A percentile compares a stretch with the other conserved stretches of the same genome.
phyloP scores from a whole-genome alignment of 2,329 filamentous ascomycete species.

The Alternaria alternata region DNA sequence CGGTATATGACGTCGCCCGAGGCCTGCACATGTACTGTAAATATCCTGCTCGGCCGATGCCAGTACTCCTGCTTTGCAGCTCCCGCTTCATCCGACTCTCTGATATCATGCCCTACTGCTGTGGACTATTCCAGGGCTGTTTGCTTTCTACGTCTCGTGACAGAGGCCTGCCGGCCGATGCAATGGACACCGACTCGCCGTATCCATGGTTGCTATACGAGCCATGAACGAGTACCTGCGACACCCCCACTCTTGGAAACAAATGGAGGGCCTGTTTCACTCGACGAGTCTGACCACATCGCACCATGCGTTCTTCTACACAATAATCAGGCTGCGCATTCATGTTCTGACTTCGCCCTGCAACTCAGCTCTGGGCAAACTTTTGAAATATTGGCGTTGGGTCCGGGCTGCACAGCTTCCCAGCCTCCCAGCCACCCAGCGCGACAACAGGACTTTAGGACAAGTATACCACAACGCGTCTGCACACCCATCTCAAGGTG shows the following conservation, averaged over 20 bases:
- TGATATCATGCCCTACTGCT: slow-evolving; percentile 1
- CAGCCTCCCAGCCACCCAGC: neutral
- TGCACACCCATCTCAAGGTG: neutral
- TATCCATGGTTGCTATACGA: neutral
- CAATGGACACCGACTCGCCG: neutral
- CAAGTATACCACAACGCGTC: neutral
- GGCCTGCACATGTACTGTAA: neutral
- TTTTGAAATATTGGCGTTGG: neutral
- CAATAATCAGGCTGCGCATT: neutral
- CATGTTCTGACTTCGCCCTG: neutral
- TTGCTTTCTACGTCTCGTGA: neutral
- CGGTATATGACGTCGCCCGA: neutral
- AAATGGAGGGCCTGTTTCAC: neutral
- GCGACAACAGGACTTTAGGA: neutral
- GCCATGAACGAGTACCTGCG: neutral
- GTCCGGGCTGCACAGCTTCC: neutral
- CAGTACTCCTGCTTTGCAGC: neutral
- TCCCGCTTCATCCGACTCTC: neutral
- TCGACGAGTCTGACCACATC: neutral
- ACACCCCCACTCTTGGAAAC: neutral
- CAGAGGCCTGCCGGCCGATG: neutral
- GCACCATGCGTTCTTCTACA: neutral
- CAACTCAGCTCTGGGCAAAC: neutral
- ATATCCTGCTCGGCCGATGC: slow-evolving; percentile 1
- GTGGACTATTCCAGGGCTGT: neutral